These are phyloP conservation scores for Penicillium soppii DNA, from an alignment of 495 filamentous ascomycete genomes.

Conservation along the genomic window DNA sequence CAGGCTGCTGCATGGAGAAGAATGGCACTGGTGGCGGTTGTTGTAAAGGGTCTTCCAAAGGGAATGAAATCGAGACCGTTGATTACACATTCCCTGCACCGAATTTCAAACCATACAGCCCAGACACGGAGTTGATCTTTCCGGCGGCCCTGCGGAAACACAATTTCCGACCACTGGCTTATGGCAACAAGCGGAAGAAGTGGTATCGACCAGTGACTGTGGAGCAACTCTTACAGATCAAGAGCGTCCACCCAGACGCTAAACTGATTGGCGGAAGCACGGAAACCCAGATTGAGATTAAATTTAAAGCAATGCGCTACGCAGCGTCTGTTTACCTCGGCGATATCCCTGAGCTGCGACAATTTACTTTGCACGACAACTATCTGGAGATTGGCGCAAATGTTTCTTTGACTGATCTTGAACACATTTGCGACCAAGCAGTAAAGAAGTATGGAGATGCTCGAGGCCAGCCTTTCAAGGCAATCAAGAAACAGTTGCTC, in stretches of 20 bases:
- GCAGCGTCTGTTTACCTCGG: constrained; percentile 86
- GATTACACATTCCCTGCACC: constrained; percentile 31
- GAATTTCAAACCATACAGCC: constrained; percentile 89
- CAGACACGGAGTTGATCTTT: constrained; percentile 93
- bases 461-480: constrained; percentile 61
- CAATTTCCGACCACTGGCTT: constrained; percentile 74
- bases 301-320: constrained; percentile 95
- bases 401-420: constrained; percentile 77
- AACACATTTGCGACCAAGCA: constrained; percentile 64
- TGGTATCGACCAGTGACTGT: constrained; percentile 92
- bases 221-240: constrained; percentile 87
- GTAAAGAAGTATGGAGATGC: constrained; percentile 73
- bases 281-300: constrained; percentile 97
- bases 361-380: constrained; percentile 76
- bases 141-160: constrained; percentile 81
- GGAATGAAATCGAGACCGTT: constrained; percentile 14
- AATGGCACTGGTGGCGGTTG: constrained; percentile 36
- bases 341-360: constrained; percentile 83
- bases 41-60: constrained; percentile 32
- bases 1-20: constrained; percentile 57
- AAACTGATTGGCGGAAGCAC: constrained; percentile 96
- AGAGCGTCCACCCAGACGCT: constrained; percentile 76
- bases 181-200: constrained; percentile 91
- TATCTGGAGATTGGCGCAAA: constrained; percentile 88
- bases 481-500: constrained; percentile 50